Percentiles rank a stretch among this genome's conserved stretches.
phyloP scores from a whole-genome alignment of 1,139 yeast genomes.

The Saccharomyces hybrid region DNA sequence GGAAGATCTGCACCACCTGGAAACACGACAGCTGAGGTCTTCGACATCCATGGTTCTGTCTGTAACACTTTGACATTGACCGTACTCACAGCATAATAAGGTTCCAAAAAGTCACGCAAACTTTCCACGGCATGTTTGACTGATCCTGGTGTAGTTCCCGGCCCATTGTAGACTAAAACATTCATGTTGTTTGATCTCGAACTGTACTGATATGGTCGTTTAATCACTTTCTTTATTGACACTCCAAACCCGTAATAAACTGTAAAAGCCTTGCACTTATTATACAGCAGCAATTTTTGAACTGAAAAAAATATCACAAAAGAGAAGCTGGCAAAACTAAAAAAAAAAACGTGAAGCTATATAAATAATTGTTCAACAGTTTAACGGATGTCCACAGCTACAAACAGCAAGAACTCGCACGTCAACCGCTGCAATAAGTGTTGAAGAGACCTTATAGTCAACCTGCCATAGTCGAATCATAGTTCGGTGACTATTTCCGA shows the following conservation, averaged over 20 bases:
- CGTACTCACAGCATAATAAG: conserved; percentile 77
- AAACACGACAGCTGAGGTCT: conserved; percentile 70
- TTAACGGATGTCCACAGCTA: not conserved
- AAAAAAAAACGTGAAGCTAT: not conserved
- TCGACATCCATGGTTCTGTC: conserved; percentile 82
- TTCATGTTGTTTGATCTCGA: conserved; percentile 21
- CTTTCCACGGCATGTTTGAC: conserved; percentile 79
- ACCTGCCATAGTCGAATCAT: not conserved
- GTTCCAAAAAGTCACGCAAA: conserved; percentile 67
- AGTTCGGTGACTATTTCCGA: not conserved
- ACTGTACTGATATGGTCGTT: not conserved
- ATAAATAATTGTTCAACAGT: not conserved
- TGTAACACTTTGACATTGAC: conserved; percentile 56
- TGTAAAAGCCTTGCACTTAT: not conserved
- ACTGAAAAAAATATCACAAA: not conserved
- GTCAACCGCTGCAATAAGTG: not conserved
- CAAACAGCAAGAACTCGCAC: not conserved
- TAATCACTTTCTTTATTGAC: not conserved
- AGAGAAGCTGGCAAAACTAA: not conserved
- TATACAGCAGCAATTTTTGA: not conserved
- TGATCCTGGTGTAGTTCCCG: conserved; percentile 82
- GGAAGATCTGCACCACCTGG: conserved; percentile 99
- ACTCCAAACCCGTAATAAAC: not conserved
- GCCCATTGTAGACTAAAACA: conserved; percentile 41
- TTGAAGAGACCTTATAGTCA: not conserved